Evolutionary conservation across 805 yeast species (phyloP), one percentile per base, ranked within the genome.

Genomic region (Metschnikowia continentalis): DNA sequence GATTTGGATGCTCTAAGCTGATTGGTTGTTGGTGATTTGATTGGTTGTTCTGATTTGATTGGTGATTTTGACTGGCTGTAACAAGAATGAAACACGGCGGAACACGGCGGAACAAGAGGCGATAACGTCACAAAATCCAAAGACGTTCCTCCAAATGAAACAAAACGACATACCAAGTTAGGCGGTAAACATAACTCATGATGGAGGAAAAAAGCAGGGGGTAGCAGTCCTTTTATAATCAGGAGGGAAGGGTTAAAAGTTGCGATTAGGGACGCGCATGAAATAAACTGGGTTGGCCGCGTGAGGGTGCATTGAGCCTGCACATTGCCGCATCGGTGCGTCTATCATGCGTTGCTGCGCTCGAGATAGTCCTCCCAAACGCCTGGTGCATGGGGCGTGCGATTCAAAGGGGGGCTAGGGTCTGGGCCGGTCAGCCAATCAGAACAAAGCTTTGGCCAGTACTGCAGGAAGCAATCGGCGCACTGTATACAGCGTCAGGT

Each of bases 131-230:
- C 30, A 4, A 26, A 26, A 26, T 4, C 5, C 13, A 26, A 26
- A 26, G 30, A 8, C 30, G 11, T 8, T 8, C 11, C 4, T 5
- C 20, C 19, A 3, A 10, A 15, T 7, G 7, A 6, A 15, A n/a
- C 7, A 15, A 19, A 19, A 26, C 5, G 10, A 53, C 56, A 39
- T 53, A 53, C 56, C 53, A 50, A 13, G 50, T 36, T 37, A 53
- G 46, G 38, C 42, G 46, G 19, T 48, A 53, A 22, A 15, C 43
- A 35, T 47, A 53, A 11, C 48, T 49, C 56, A 53, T 53, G 41
- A 26, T 39, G 13, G 32, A 7, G 32, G 32, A n/a, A 22, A 10
- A 20, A 32, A 42, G 35, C 15, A 33, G 32, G 46, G 26, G 15
- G 6, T 3, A 23, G 10, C 14, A 22, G 38, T 20, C 46, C 38